Evolutionary conservation across 352 stramenopile genomes (phyloP), one percentile per base, ranked within the genome.

Genomic region (Phytophthora brassicae): DNA sequence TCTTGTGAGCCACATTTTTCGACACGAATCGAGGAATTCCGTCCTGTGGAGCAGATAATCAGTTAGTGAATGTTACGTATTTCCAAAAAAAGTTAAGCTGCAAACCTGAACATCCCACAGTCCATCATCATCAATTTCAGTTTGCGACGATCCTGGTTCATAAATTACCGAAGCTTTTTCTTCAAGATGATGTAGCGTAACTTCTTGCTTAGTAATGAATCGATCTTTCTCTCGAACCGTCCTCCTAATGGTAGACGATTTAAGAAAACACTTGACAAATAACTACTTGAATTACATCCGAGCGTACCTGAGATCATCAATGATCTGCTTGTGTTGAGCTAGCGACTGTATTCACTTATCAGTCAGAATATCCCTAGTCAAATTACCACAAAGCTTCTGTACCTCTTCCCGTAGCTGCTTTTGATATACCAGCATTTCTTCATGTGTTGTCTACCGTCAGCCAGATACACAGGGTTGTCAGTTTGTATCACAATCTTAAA

Each of bases 81-180:
- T 4, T 13, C 39, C 17, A 41, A 49, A 14, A 17, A 6, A 24
- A 50, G 8, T 48, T 39, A 13, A 46, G n/a, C 22, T 20, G n/a
- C 22, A 13, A 36, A 85, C 78, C 66, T 86, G 73, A 19, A 71
- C 64, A 49, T 90, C 81, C 84, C 84, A 90, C 13, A 90, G 66
- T 3, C 84, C 84, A 55, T 92, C 81, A 47, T 89, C 81, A 33
- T 88, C 70, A n/a, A 89, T 77, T 56, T 79, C 63, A 0, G 81
- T 90, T 60, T 90, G 81, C 2, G 77, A 80, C 0, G 66, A 74
- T 8, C 42, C 55, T 0, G 58, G 72, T 4, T 61, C 53, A 6
- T 61, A 54, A 60, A 46, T 8, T 41, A 66, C 19, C 20, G 63
- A 19, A 35, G 56, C 47, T n/a, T 77, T 68, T 48, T 77, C 64